A percentile compares a stretch with the other conserved stretches of the same genome.
These are phyloP conservation scores for Tetrahymena thermophila DNA, from an alignment of 73 alveolate genomes.

Conservation along the genomic window DNA sequence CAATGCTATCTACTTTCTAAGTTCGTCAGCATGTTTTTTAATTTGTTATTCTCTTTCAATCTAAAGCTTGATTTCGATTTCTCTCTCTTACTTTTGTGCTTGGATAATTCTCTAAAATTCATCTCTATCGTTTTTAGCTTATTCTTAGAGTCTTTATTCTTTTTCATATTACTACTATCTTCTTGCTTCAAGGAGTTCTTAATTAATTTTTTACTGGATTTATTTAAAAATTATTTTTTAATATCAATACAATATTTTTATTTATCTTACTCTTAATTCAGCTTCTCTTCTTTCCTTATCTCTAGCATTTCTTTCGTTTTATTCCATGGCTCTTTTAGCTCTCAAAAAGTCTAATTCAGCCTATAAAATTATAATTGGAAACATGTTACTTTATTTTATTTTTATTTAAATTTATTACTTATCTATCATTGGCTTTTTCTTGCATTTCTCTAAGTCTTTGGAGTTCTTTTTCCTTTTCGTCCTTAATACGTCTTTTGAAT, in stretches of 20 bases:
- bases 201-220: constrained; percentile 27
- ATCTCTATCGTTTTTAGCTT: constrained; percentile 73
- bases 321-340: constrained; percentile 88
- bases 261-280: constrained; percentile 40
- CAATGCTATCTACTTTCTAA: constrained; percentile 61
- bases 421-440: constrained; percentile 77
- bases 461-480: constrained; percentile 80
- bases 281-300: constrained; percentile 78
- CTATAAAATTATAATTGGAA: background rate
- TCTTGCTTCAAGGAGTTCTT: constrained; percentile 72
- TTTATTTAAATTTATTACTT: background rate
- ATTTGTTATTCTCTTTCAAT: constrained; percentile 51
- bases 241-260: background rate
- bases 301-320: constrained; percentile 78
- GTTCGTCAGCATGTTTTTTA: constrained; percentile 64
- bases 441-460: constrained; percentile 82
- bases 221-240: background rate
- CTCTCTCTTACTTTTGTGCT: constrained; percentile 73
- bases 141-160: constrained; percentile 52
- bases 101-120: constrained; percentile 72
- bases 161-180: constrained; percentile 44
- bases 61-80: constrained; percentile 51
- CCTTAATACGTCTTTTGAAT: constrained; percentile 55
- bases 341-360: constrained; percentile 84
- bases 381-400: background rate